phyloP scores from a whole-genome alignment of 495 filamentous ascomycete species.

The Penicillium manginii region DNA sequence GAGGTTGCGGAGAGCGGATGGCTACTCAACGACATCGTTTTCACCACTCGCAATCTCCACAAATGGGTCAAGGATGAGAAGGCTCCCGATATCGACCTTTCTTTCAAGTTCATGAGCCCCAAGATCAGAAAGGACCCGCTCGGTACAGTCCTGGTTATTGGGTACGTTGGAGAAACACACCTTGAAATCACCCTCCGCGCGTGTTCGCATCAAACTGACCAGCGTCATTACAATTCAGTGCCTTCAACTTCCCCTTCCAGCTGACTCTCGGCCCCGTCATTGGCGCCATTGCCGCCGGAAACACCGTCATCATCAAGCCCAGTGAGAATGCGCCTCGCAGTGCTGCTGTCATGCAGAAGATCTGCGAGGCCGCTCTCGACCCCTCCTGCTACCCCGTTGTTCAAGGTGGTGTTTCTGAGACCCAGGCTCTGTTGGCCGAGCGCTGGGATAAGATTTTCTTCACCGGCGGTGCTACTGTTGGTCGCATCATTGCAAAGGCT shows the following conservation, averaged over 20 bases:
- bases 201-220: slow-evolving; percentile 14
- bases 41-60: slow-evolving; percentile 72
- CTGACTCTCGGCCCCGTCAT: slow-evolving; percentile 77
- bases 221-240: slow-evolving; percentile 40
- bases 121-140: slow-evolving; percentile 88
- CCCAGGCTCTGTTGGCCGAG: slow-evolving; percentile 77
- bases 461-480: slow-evolving; percentile 78
- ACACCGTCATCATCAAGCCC: slow-evolving; percentile 87
- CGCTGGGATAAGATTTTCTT: slow-evolving; percentile 99
- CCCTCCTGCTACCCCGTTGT: slow-evolving; percentile 74
- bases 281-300: slow-evolving; percentile 90
- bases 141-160: slow-evolving; percentile 83
- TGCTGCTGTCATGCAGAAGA: slow-evolving; percentile 77
- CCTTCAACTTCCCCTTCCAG: slow-evolving; percentile 91
- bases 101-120: slow-evolving; percentile 68
- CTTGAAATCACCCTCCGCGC: not conserved
- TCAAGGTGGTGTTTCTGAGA: slow-evolving; percentile 80
- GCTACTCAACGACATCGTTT: slow-evolving; percentile 77
- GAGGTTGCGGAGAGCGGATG: slow-evolving; percentile 71
- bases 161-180: slow-evolving; percentile 47
- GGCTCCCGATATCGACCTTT: slow-evolving; percentile 67
- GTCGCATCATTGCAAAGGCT: slow-evolving; percentile 86
- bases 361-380: slow-evolving; percentile 75
- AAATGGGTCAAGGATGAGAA: slow-evolving; percentile 83
- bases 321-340: slow-evolving; percentile 77